Evolutionary conservation across 768 basidiomycete genomes (phyloP), one percentile per base, ranked within the genome.

Genomic region (Leccinum disarticulatum): DNA sequence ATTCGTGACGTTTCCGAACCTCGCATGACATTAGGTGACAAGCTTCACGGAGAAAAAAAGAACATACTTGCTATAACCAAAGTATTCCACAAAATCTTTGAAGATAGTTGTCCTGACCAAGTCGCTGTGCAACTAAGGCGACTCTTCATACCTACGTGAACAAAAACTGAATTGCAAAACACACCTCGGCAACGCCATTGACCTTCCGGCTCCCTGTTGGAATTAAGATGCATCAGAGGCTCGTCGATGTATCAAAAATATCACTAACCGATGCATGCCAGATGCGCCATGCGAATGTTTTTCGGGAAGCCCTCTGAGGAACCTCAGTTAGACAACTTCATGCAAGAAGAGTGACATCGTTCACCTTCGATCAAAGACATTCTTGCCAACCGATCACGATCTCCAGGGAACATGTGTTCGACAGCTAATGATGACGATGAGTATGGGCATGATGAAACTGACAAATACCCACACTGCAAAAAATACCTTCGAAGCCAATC

Each of bases 281-380:
- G 79, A 74, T 90, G 87, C 9, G 94, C 93, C 91, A 95, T 95
- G 62, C 93, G 83, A 61, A 97, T 82, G 68, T 92, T 85, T 74
- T 96, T 86, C 6, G 93, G 93, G 60, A 81, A 71, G 15, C 92
- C 90, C 85, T 96, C 95, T 91, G 60, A 10, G 33, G 7, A 52
- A 41, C 5, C 30, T 7, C 1, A 8, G 19, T 36, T 27, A 47
- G 38, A 17, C 15, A 51, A 14, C 41, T 25, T 46, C 15, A 53
- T 27, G 0, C n/a, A 52, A 33, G 8, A 5, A 25, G 41, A 51
- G 13, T n/a, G 9, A 17, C 8, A 28, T 22, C 19, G 15, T 68
- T 69, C 61, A 84, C 90, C 93, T 79, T 98, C 90, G 62, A 98
- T 95, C 67, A 99, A 77, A 5, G 90, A 92, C 94, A 98, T 95